These are phyloP conservation scores for Dovyalis caffra DNA, from an alignment of 345 rosid species.

Conservation along the genomic window DNA sequence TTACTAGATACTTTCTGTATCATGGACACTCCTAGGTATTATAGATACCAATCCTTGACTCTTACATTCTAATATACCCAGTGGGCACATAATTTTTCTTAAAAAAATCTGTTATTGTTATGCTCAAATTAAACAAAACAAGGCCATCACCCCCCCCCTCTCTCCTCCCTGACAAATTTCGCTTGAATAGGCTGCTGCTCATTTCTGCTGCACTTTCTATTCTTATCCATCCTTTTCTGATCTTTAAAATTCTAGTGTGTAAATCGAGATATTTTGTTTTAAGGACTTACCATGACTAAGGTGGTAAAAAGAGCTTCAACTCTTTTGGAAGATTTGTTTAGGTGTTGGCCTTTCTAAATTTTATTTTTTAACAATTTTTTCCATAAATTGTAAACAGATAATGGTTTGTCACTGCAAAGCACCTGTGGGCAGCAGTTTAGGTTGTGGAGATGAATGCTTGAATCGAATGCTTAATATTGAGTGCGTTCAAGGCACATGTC, in stretches of 20 bases:
- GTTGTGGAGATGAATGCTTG: conserved; percentile 95
- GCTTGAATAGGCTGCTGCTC: neutral
- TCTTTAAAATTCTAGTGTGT: neutral
- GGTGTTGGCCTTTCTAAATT: neutral
- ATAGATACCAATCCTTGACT: neutral
- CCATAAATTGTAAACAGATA: conserved; percentile 46
- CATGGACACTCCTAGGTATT: neutral
- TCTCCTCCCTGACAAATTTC: too few species aligned
- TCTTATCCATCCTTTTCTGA: neutral
- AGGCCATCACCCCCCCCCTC: too few species aligned
- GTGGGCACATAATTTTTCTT: neutral
- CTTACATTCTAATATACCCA: neutral
- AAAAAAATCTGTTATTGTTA: neutral
- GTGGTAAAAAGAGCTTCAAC: neutral
- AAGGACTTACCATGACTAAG: neutral
- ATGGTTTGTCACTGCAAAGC: conserved; percentile 95
- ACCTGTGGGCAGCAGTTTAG: conserved; percentile 54
- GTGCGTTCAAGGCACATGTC: conserved; percentile 92
- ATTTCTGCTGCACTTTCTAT: neutral
- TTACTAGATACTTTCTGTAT: neutral
- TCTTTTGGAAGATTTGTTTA: neutral
- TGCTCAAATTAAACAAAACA: neutral
- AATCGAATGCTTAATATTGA: conserved; percentile 97
- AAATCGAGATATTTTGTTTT: neutral
- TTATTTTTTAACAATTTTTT: neutral